Conservation (phyloP, 441 rosid genomes). For the Adansonia grandidieri region DNA sequence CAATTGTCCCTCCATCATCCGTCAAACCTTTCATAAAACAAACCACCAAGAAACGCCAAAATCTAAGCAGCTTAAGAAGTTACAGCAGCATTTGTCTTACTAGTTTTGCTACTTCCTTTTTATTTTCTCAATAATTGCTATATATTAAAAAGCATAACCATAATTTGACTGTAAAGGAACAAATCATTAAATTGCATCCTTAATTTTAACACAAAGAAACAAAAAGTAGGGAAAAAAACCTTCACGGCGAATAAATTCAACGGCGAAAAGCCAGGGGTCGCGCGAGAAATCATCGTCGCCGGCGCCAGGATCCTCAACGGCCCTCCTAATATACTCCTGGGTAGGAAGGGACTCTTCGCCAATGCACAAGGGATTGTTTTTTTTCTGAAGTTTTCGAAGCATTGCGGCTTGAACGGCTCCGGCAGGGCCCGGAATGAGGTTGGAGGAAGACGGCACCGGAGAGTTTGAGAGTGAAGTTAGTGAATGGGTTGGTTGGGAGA, state of each 20-base stretch:
- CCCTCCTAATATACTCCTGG: slow-evolving; percentile 76
- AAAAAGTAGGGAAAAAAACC: slow-evolving; percentile 39
- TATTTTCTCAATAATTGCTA: background rate
- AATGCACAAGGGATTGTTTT: slow-evolving; percentile 26
- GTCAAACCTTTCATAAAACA: slow-evolving; percentile 49
- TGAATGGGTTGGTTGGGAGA: slow-evolving; percentile 24
- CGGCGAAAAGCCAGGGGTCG: slow-evolving; percentile 66
- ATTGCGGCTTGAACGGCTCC: slow-evolving; percentile 68
- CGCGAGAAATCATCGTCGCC: slow-evolving; percentile 60
- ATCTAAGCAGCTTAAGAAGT: slow-evolving; percentile 7
- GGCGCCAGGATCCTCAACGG: slow-evolving; percentile 51
- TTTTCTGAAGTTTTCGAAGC: slow-evolving; percentile 45
- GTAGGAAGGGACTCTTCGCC: slow-evolving; percentile 55
- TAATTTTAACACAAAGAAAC: background rate
- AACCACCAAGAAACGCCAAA: slow-evolving; percentile 7
- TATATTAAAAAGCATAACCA: background rate
- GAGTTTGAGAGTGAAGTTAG: background rate
- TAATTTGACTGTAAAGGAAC: background rate
- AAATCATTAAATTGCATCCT: background rate
- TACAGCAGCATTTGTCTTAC: background rate
- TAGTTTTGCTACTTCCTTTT: background rate
- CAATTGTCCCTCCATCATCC: slow-evolving; percentile 58
- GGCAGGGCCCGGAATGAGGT: slow-evolving; percentile 72
- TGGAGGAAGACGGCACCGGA: slow-evolving; percentile 22
- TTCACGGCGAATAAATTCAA: slow-evolving; percentile 57